Evolutionary conservation across 2,329 filamentous ascomycete species (phyloP), one percentile per base, ranked within the genome.

Genomic region (Elsinoe necatrix): DNA sequence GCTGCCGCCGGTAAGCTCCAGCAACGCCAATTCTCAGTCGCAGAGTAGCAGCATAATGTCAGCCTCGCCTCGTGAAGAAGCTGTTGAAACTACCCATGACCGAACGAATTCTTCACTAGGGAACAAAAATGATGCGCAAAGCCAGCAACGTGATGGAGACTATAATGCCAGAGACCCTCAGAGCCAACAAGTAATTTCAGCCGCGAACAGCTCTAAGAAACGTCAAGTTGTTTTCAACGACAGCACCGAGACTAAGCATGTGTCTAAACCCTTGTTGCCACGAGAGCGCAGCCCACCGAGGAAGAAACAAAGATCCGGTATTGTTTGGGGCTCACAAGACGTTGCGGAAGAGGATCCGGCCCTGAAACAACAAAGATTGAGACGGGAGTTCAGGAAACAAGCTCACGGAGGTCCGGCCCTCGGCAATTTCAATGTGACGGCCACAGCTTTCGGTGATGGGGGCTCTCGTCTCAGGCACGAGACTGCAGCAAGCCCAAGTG

Each of bases 301-400:
- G 3, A 54, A 54, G 34, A 39, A 29, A n/a, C 35, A 34, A 43
- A 35, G 52, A 6, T 43, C 25, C 3, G 14, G 21, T n/a, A 39
- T 55, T 14, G 16, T 14, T 31, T 55, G 34, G 25, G 52, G 39
- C 16, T 31, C 52, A 11, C 34, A 55, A 16, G 52, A 55, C 14
- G 18, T 43, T 20, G 52, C 37, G 3, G 34, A 25, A 8, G 34
- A 55, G 39, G 35, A 42, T 43, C 52, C 52, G 3, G 35, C 35
- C 2, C 2, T 27, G 3, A 43, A 29, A 16, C 52, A 55, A 12
- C 21, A 25, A 25, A 2, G 14, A 16, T n/a, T 16, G 20, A 55
- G 21, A 23, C 7, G 37, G 4, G 21, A 54, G 18, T 54, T 27
- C n/a, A 54, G 27, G 18, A 18, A 18, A 34, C 5, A 20, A 7